Evolutionary conservation across 108 stramenopile species (phyloP).

Genomic region (Discostella stelligeroides): DNA sequence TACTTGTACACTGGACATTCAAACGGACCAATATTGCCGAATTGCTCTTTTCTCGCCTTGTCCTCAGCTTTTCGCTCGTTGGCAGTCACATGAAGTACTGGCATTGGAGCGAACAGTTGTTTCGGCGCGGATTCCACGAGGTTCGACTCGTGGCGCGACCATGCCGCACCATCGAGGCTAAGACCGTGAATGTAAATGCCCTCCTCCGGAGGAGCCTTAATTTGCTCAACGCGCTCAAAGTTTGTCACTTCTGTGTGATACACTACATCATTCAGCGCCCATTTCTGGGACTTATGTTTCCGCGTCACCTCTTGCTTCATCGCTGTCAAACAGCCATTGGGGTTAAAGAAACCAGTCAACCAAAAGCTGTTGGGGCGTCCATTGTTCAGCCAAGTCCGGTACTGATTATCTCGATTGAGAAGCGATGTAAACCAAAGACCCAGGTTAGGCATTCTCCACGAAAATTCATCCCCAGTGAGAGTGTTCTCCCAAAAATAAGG

Average conservation of each 20-base stretch:
- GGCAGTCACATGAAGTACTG: conserved; percentile 79
- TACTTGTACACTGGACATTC: conserved; percentile 92
- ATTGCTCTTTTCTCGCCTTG: conserved; percentile 55
- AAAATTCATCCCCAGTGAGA: conserved; percentile 88
- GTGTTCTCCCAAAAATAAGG: conserved; percentile 86
- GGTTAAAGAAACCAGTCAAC: conserved; percentile 91
- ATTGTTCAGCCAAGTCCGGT: conserved; percentile 74
- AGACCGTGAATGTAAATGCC: conserved; percentile 91
- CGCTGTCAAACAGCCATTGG: conserved; percentile 86
- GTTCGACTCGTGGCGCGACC: conserved; percentile 62
- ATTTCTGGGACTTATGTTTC: conserved; percentile 80
- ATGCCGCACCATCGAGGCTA: conserved; percentile 86
- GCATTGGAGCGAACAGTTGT: conserved; percentile 72
- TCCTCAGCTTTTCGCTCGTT: conserved; percentile 58
- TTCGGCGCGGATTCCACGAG: conserved; percentile 84
- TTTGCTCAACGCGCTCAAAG: conserved; percentile 64
- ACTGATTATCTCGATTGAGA: conserved; percentile 78
- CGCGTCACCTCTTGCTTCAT: conserved; percentile 93
- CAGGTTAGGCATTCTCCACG: conserved; percentile 85
- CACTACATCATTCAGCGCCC: conserved; percentile 90
- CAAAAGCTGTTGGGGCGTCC: conserved; percentile 81
- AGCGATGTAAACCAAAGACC: conserved; percentile 89
- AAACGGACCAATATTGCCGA: conserved; percentile 69
- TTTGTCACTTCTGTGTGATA: conserved; percentile 86
- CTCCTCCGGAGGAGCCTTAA: conserved; percentile 70